Percentiles rank a stretch among this genome's conserved stretches.
phyloP scores from a whole-genome alignment of 805 yeast genomes.

The Teunomyces tritomae region DNA sequence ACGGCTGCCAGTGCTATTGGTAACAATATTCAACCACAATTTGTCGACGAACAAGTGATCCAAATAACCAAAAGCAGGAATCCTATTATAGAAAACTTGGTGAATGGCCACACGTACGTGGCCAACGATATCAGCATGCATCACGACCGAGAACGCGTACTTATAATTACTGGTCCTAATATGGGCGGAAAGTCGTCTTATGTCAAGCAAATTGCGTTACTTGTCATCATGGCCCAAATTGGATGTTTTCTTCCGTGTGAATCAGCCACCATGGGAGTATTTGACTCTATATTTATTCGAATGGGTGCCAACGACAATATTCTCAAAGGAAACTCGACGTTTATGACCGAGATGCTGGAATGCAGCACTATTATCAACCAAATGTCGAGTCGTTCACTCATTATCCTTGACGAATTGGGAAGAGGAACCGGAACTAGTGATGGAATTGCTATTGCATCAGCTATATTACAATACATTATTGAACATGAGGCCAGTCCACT shows the following conservation, averaged over 20 bases:
- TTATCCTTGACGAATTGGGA: conserved; percentile 74
- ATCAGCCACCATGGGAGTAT: conserved; percentile 57
- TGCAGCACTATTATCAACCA: conserved; percentile 53
- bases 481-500: conserved; percentile 42
- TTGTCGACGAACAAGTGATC: conserved; percentile 43
- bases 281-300: conserved; percentile 75
- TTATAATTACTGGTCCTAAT: conserved; percentile 80
- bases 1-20: conserved; percentile 54
- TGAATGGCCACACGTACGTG: conserved; percentile 45
- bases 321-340: conserved; percentile 74
- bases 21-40: conserved; percentile 45
- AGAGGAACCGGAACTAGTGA: conserved; percentile 74
- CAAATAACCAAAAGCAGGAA: conserved; percentile 58
- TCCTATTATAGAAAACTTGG: conserved; percentile 59
- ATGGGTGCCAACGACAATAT: conserved; percentile 86
- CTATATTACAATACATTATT: conserved; percentile 62
- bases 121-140: conserved; percentile 62
- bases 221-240: conserved; percentile 70
- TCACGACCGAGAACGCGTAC: conserved; percentile 44
- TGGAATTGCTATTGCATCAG: conserved; percentile 78
- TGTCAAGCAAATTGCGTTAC: conserved; percentile 69
- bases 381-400: conserved; percentile 57
- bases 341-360: conserved; percentile 73
- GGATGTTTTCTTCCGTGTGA: conserved; percentile 77
- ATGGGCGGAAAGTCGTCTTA: conserved; percentile 87